These are phyloP conservation scores for Casuarina glauca DNA, from an alignment of 306 rosid genomes.

Conservation along the genomic window DNA sequence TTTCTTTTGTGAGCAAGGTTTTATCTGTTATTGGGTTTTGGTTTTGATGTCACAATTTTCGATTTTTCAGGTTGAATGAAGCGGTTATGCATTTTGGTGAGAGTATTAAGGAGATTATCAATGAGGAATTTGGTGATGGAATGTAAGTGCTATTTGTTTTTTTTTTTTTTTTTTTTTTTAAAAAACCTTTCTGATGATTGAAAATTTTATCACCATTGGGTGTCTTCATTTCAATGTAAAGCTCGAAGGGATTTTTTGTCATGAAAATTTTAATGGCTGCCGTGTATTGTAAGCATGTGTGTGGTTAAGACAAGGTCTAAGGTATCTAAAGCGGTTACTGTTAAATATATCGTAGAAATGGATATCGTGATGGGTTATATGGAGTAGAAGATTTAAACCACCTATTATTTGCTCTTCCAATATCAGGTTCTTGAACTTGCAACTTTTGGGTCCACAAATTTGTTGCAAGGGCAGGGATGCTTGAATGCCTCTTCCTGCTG, in stretches of 20 bases:
- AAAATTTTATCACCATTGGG: too few relatives aligned
- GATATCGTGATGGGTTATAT: not conserved
- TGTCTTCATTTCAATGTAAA: not conserved
- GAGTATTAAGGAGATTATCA: slow-evolving; percentile 94
- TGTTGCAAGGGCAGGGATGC: not conserved
- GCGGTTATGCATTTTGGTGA: slow-evolving; percentile 97
- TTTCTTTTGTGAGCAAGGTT: not conserved
- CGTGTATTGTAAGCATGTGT: not conserved
- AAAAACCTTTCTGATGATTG: too few relatives aligned
- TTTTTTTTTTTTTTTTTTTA: too few relatives aligned
- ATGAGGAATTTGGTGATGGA: slow-evolving; percentile 98
- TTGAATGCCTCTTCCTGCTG: not conserved
- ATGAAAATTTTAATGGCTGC: not conserved
- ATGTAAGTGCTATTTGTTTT: slow-evolving; percentile 57
- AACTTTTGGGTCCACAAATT: not conserved
- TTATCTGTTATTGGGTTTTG: slow-evolving; percentile 8
- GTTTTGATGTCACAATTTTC: slow-evolving; percentile 21
- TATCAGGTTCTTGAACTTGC: not conserved
- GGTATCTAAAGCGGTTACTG: not conserved
- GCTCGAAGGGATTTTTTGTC: not conserved
- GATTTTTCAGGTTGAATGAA: slow-evolving; percentile 74
- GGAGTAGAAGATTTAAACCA: not conserved
- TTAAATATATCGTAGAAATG: not conserved
- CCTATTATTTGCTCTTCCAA: not conserved
- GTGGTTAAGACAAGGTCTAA: not conserved